Base-by-base conservation (phyloP, 306 rosid species). In the Quercus cerris region DNA sequence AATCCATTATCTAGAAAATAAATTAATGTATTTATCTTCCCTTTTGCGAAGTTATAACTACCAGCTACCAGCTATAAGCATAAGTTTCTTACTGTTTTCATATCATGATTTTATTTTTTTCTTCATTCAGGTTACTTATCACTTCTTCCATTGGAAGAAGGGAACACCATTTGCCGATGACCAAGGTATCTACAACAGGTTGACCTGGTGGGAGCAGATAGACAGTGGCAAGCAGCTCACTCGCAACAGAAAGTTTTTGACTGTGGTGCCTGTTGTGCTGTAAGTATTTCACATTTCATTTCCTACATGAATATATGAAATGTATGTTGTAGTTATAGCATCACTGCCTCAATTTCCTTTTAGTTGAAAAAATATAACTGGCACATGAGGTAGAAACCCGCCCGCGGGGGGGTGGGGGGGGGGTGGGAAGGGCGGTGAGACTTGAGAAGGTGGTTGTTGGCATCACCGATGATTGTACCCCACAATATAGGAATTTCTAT, bases 151-250 rank as follows among this genome's bases (percentile, higher is more conserved):
- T 19, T 85, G 88, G 88, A 85, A 85, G 77, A 85, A 85, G 33
- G 88, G 88, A 78, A 85, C 88, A 30, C 88, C 88, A 20, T 85
- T 85, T 85, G 85, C 88, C 44, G 88, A 85, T 70, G 88, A 85
- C 61, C 88, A 85, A 66, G 88, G 88, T 70, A 78, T 85, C 80
- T 85, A 85, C 81, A 85, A 85, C 23, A 74, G 77, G n/a, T 77
- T 85, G 69, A 85, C 88, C 46, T 85, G 88, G 88, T 85, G 88
- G 88, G 88, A 85, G 56, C 88, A 85, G 85, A 81, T 85, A 22
- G 88, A 81, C 72, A 85, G 75, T 78, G 88, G 88, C 72, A 81
- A 85, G 52, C 88, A 85, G 57, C 88, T 85, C 67, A 85, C 88
- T 55, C 85, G 78, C 52, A 85, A 81, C 78, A 81, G 88, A 78